Conservation (phyloP, 2,329 filamentous ascomycete species). For the Ophiostoma perfectum region DNA sequence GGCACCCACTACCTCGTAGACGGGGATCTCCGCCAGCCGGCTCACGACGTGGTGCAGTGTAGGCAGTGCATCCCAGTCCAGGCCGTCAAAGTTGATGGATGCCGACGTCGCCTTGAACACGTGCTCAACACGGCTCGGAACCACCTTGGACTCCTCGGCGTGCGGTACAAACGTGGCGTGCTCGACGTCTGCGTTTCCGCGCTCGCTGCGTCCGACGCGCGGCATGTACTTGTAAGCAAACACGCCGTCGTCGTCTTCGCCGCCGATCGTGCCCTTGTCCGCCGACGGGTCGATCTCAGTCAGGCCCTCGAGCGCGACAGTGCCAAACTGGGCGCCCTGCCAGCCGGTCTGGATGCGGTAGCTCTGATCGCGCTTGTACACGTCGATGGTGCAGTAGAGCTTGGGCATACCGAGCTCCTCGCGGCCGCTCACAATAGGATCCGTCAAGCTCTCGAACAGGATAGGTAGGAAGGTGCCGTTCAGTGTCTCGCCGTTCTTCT, state of each 20-base stretch:
- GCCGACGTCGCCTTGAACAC: slow-evolving; percentile 39
- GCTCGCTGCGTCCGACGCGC: slow-evolving; percentile 40
- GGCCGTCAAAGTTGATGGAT: slow-evolving; percentile 42
- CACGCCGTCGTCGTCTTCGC: slow-evolving; percentile 43
- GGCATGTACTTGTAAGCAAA: slow-evolving; percentile 56
- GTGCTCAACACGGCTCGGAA: slow-evolving; percentile 30
- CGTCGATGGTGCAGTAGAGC: slow-evolving; percentile 47
- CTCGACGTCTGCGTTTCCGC: slow-evolving; percentile 48
- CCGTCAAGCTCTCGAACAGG: slow-evolving; percentile 53
- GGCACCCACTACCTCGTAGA: slow-evolving; percentile 51
- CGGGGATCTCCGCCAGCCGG: slow-evolving; percentile 49
- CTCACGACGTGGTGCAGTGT: slow-evolving; percentile 55
- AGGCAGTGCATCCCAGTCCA: slow-evolving; percentile 51
- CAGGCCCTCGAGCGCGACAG: slow-evolving; percentile 26
- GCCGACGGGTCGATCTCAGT: slow-evolving; percentile 22
- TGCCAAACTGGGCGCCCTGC: slow-evolving; percentile 34
- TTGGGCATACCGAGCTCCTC: slow-evolving; percentile 61
- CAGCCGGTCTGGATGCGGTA: slow-evolving; percentile 39
- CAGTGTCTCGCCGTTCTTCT: slow-evolving; percentile 43
- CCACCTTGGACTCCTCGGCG: slow-evolving; percentile 34
- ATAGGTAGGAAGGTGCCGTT: slow-evolving; percentile 52
- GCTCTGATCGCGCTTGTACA: slow-evolving; percentile 34
- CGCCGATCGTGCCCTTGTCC: slow-evolving; percentile 24
- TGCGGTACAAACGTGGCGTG: slow-evolving; percentile 42
- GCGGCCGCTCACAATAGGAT: slow-evolving; percentile 55